phyloP scores from a whole-genome alignment of 2,329 filamentous ascomycete species.

The Graphilbum sp. region DNA sequence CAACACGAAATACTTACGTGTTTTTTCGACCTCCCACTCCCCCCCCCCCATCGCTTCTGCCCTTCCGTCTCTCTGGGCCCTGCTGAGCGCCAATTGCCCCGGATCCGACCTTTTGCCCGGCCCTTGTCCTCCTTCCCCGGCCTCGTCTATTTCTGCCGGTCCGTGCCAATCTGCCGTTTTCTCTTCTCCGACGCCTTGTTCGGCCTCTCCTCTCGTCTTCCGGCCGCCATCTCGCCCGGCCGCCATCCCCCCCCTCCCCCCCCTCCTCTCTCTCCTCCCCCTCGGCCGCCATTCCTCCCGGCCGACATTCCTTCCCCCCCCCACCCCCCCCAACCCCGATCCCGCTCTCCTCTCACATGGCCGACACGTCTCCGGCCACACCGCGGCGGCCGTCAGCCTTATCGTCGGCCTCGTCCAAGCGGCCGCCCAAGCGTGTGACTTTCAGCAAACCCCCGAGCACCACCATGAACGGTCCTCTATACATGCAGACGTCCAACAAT shows the following conservation, averaged over 20 bases:
- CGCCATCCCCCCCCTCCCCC: not conserved
- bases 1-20: too few species aligned
- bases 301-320: not conserved
- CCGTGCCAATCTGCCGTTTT: too few species aligned
- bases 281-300: not conserved
- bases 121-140: too few species aligned
- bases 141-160: too few species aligned
- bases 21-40: too few species aligned
- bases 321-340: too few species aligned
- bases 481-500: conserved; percentile 37
- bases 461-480: conserved; percentile 38
- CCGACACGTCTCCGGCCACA: not conserved
- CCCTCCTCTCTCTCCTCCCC: not conserved
- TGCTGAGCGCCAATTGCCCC: too few species aligned
- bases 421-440: conserved; percentile 12
- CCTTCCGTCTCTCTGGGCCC: too few species aligned
- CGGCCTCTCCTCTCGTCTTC: not conserved
- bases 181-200: too few species aligned
- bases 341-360: not conserved
- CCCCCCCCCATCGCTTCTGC: too few species aligned
- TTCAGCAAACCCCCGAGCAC: conserved; percentile 12
- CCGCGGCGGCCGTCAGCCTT: conserved; percentile 5
- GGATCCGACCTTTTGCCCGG: too few species aligned
- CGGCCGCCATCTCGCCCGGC: not conserved
- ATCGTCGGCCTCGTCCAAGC: conserved; percentile 3